phyloP scores from a whole-genome alignment of 805 yeast species.

The Jamesozyma spencerorum region DNA sequence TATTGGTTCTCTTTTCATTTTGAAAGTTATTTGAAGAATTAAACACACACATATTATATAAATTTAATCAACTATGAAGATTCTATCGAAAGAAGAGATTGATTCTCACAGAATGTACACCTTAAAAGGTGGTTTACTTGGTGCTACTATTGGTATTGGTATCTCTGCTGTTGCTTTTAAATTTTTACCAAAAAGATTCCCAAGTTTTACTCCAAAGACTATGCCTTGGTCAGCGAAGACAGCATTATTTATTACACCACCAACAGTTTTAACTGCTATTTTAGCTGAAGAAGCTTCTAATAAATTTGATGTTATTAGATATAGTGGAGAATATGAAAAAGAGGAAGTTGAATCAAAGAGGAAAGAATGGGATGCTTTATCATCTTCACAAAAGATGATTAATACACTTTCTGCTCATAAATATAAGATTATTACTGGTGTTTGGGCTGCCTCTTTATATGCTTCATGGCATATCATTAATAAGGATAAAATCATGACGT shows the following conservation, averaged over 20 bases:
- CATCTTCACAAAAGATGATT: conserved; percentile 41
- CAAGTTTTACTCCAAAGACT: conserved; percentile 33
- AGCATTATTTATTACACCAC: conserved; percentile 60
- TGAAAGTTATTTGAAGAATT: too few species aligned
- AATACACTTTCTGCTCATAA: conserved; percentile 45
- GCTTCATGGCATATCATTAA: conserved; percentile 72
- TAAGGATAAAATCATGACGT: conserved; percentile 64
- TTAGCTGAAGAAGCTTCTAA: conserved; percentile 65
- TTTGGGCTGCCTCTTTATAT: conserved; percentile 74
- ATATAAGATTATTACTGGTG: conserved; percentile 56
- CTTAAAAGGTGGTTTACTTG: conserved; percentile 51
- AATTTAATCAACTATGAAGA: too few species aligned
- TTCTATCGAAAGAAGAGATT: conserved; percentile 55
- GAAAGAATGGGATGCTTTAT: conserved; percentile 42
- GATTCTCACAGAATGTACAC: conserved; percentile 55
- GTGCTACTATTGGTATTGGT: conserved; percentile 46
- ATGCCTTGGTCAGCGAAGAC: conserved; percentile 53
- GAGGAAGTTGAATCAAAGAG: conserved; percentile 37
- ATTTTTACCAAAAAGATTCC: conserved; percentile 40
- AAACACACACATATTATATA: too few species aligned
- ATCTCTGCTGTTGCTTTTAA: conserved; percentile 49
- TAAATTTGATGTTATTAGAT: conserved; percentile 51
- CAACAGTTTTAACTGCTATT: conserved; percentile 51
- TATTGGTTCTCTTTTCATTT: too few species aligned
- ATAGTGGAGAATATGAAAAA: conserved; percentile 37